These are phyloP conservation scores for Pseudogymnoascus sp. DNA, from an alignment of 2,329 filamentous ascomycete species.

Conservation along the genomic window DNA sequence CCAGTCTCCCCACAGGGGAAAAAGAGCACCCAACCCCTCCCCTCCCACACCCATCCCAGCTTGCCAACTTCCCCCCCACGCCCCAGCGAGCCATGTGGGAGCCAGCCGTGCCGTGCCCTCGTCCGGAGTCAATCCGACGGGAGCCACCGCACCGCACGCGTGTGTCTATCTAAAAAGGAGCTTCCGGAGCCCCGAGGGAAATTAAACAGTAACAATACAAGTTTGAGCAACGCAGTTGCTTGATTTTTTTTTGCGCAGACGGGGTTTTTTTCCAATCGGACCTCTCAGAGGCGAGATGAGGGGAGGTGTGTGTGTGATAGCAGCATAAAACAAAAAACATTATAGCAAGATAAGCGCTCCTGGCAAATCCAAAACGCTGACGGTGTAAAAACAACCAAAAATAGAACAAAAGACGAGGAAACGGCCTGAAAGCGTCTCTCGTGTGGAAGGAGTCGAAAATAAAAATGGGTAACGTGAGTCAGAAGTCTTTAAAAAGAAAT, in stretches of 20 bases:
- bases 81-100: background rate
- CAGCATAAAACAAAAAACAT: background rate
- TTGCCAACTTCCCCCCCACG: background rate
- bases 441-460: background rate
- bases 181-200: background rate
- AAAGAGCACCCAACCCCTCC: background rate
- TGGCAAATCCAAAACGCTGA: background rate
- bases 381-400: background rate
- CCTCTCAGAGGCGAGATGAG: background rate
- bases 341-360: background rate
- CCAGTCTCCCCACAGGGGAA: background rate
- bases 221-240: background rate
- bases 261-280: background rate
- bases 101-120: background rate
- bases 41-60: background rate
- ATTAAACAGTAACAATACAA: constrained; percentile 6
- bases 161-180: background rate
- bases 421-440: background rate
- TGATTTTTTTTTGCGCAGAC: background rate
- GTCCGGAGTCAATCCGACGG: background rate
- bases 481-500: constrained; percentile 6
- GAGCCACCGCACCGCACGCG: background rate
- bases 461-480: background rate
- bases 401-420: background rate
- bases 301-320: background rate